phyloP scores from a whole-genome alignment of 495 filamentous ascomycete species.

The Collariella sp. region DNA sequence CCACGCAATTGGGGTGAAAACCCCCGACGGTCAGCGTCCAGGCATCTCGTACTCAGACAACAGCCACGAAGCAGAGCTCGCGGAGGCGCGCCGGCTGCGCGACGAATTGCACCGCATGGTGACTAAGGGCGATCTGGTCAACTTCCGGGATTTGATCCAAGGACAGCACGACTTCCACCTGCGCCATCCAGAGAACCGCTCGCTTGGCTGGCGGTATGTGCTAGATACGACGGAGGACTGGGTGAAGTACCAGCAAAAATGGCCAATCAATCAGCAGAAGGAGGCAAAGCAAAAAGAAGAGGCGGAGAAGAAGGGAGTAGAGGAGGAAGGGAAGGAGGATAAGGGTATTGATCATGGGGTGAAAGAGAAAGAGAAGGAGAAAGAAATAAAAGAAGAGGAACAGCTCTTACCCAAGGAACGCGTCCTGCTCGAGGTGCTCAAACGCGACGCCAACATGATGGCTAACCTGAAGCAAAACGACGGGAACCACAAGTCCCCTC shows the following conservation, averaged over 20 bases:
- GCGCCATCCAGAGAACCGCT: constrained; percentile 8
- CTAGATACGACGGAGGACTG: constrained; percentile 14
- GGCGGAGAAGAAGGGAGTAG: not conserved
- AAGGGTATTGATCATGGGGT: not conserved
- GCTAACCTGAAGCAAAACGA: constrained; percentile 7
- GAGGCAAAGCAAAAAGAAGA: not conserved
- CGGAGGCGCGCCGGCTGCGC: not conserved
- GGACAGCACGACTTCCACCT: constrained; percentile 6
- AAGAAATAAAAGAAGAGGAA: not conserved
- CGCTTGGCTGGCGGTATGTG: constrained; percentile 15
- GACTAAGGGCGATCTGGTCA: constrained; percentile 5
- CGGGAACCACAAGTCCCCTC: constrained; percentile 6
- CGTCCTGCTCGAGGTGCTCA: not conserved
- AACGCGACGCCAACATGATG: not conserved
- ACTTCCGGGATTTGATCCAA: constrained; percentile 15
- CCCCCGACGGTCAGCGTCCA: constrained; percentile 4
- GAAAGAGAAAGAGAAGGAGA: not conserved
- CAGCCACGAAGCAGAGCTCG: constrained; percentile 1
- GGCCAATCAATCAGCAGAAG: constrained; percentile 7
- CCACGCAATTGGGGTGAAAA: constrained; percentile 11
- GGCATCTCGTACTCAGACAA: not conserved
- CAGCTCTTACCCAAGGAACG: constrained; percentile 7
- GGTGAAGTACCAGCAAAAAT: constrained; percentile 12
- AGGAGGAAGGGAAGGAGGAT: not conserved
- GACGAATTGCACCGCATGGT: not conserved